Conservation (phyloP, 192 early-diverging fungal species). For the Umbelopsis vinacea region DNA sequence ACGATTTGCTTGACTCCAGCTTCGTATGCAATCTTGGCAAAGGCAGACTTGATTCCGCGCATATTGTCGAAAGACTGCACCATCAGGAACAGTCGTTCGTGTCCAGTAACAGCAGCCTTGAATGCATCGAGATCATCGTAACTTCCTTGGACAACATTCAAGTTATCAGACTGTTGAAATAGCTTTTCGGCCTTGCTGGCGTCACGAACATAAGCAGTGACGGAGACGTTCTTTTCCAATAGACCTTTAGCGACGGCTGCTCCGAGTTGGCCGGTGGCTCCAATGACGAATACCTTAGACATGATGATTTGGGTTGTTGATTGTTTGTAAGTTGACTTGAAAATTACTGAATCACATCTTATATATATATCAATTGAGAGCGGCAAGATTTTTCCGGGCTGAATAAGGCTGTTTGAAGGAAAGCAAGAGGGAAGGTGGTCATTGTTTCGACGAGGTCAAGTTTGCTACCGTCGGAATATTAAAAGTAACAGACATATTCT, state of each 20-base stretch:
- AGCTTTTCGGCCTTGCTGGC: not conserved
- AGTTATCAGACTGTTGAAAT: not conserved
- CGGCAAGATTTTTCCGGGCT: no score
- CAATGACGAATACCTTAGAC: not conserved
- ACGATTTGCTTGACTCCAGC: constrained; percentile 37
- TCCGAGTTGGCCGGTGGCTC: no score
- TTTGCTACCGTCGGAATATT: no score
- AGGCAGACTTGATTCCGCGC: not conserved
- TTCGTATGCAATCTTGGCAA: constrained; percentile 22
- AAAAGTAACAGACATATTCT: no score
- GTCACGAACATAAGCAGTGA: constrained; percentile 2
- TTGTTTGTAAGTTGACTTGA: no score
- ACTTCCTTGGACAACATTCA: constrained; percentile 8
- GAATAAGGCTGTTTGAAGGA: no score
- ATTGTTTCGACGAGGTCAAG: no score
- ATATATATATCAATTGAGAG: no score
- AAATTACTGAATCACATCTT: no score
- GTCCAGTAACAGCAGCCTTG: constrained; percentile 12
- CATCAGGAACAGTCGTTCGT: constrained; percentile 3
- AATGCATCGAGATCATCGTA: not conserved
- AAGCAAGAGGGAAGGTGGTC: no score
- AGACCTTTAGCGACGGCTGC: not conserved
- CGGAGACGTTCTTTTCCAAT: not conserved
- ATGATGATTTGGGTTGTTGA: no score
- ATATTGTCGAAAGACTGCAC: not conserved